phyloP scores from a whole-genome alignment of 306 rosid genomes.

The Trifolium pratense region DNA sequence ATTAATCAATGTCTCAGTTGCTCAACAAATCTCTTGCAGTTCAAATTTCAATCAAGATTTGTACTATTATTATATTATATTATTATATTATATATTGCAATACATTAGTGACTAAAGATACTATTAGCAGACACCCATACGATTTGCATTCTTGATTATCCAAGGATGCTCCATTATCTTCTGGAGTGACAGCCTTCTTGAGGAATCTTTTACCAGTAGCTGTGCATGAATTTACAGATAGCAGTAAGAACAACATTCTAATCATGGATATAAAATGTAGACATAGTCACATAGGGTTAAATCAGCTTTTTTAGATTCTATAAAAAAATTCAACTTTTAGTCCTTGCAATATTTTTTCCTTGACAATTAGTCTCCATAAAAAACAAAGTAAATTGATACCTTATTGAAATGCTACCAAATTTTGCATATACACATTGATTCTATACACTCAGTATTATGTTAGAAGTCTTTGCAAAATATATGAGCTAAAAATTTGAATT shows the following conservation, averaged over 20 bases:
- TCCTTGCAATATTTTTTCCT: no score
- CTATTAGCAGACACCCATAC: slow-evolving; percentile 52
- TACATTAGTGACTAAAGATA: slow-evolving; percentile 18
- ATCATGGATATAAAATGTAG: neutral
- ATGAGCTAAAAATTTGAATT: no score
- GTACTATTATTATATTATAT: neutral
- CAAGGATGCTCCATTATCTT: slow-evolving; percentile 89
- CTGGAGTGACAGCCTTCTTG: slow-evolving; percentile 74
- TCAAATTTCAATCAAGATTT: neutral
- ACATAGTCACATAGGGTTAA: neutral
- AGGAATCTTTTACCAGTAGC: slow-evolving; percentile 86
- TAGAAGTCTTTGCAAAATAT: no score
- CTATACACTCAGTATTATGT: no score
- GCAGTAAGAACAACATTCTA: slow-evolving; percentile 27
- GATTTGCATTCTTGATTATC: slow-evolving; percentile 78
- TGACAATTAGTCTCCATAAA: no score
- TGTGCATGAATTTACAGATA: slow-evolving; percentile 49
- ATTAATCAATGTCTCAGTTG: neutral
- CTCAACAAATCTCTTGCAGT: neutral
- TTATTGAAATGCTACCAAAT: no score
- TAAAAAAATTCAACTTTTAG: no score
- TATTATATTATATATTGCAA: neutral
- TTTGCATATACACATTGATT: no score
- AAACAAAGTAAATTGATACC: no score
- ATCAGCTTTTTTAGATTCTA: no score